Base-by-base conservation (phyloP, 164 flowering plant species). In the Kalanchoe fedtschenkoi region DNA sequence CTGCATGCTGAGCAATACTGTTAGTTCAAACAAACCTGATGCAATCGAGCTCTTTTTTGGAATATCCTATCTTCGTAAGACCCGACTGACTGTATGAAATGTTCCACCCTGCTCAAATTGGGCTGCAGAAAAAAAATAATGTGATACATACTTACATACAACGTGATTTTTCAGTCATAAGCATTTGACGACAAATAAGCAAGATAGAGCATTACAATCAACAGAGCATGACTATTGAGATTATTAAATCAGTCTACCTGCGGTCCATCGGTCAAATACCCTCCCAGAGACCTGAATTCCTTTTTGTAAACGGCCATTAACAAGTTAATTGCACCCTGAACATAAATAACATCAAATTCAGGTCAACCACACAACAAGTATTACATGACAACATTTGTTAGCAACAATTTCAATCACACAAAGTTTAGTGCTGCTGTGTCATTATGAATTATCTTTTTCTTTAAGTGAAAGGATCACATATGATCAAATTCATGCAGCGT, bases 41-140 rank as follows among this genome's bases (percentile, higher is more conserved):
- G 92, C 67, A 90, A 61, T 34, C 88, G 78, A 59, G 89, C 84
- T 74, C 99, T 83, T 72, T 93, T 93, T 77, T 84, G 89, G 68
- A 93, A 93, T 65, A 93, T 93, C 64, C 74, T 78, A 69, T 91
- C 99, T 72, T 93, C 99, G 80, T 77, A 93, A 30, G 86, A 81
- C 28, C 97, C 99, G 41, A 93, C 89, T 33, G 96, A 92, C 74
- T 90, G 96, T 72, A 93, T 91, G 71, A 87, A 93, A 63, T 80
- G 86, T 74, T 88, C 97, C 26, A 93, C 92, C 65, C 77, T 81
- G 68, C 76, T 69, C 73, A 93, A 70, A 71, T 85, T 78, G 61
- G 92, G 91, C 99, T 93, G 80, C 35, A 24, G 67, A 68, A 63
- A 7, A 61, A 37, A 14, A 56, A 3, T 34, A 33, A 57, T 53